Evolutionary conservation across 306 rosid species (phyloP), one percentile per base, ranked within the genome.

Genomic region (Canavalia gladiata): DNA sequence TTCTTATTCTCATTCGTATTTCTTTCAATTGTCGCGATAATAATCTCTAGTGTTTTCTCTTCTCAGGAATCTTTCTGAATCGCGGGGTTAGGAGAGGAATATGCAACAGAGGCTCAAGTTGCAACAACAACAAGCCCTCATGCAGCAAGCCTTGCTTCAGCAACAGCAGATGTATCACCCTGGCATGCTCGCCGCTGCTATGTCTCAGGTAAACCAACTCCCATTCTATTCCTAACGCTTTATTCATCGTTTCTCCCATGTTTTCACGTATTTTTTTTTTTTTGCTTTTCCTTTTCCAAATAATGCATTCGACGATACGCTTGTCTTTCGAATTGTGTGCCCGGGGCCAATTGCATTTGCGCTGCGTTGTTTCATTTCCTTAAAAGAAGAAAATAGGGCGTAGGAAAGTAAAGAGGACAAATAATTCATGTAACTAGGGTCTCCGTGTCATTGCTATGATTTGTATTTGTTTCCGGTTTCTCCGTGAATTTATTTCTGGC

Each of bases 81-180:
- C 62, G 37, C 73, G 69, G 46, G 62, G 13, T 71, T 35, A 46
- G 30, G 74, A 62, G 57, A 57, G 79, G 83, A 87, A 87, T 74
- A 89, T 89, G 96, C 89, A 89, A 85, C 96, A 91, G 82, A 90
- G 91, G 87, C 49, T 88, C 34, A 87, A 88, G 89, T 74, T 84
- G 79, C 91, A 87, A 79, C 91, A 91, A 62, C 95, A 89, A 68
- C 90, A 90, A 79, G 92, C 90, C 52, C 88, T 91, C 72, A 89
- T 89, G 92, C 94, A 88, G 75, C 94, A 90, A 88, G 94, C 92
- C 4, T 84, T 91, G 84, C 92, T 91, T 59, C 97, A 91, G 59
- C 97, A 91, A 30, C 94, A 88, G 58, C 92, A 85, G 74, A 87
- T 91, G 90, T 91, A 91, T 43, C 97, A 91, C 65, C 97, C 97